Evolutionary conservation across 2,329 filamentous ascomycete species (phyloP), one percentile per base, ranked within the genome.

Genomic region (Byssoonygena ceratinophila): DNA sequence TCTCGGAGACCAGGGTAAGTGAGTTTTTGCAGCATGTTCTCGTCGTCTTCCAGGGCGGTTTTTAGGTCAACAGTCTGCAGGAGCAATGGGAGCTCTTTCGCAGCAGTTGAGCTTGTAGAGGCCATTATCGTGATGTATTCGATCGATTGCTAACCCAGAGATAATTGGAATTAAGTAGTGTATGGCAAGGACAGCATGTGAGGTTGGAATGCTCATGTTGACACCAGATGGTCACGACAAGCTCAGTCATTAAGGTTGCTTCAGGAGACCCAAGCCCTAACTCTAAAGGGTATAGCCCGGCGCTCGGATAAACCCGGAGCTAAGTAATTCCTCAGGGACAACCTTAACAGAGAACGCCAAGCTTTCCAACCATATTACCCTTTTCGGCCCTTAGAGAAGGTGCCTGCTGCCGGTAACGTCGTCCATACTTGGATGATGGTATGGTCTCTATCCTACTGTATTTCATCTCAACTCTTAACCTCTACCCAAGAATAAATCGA

Each of bases 11-110:
- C 54, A 20, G 43, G 34, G 50, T 63, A 63, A 0, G 41, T 34
- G n/a, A 64, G 49, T 41, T 53, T 50, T 53, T 58, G 60, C n/a
- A 64, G 59, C 45, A 65, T 55, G 43, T 64, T 61, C 4, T 54
- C 51, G 27, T 62, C 59, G 25, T 52, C 23, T 34, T 56, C 50
- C 46, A 59, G 53, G 9, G 59, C 61, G 31, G 22, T 43, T 14
- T 59, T 52, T 46, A 61, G 61, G 4, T 57, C 61, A 23, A 64
- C 59, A 29, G 58, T 57, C 18, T 52, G 46, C n/a, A 31, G 46
- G 32, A 48, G 46, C 20, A 48, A 40, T 16, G 46, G 32, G 22
- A 48, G 46, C n/a, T 8, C 18, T 48, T 48, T 48, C n/a, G 23
- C 20, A 48, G 6, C 18, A 48, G 34, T 14, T 18, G 23, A 27